Percentiles rank a stretch among this genome's conserved stretches.
phyloP scores from a whole-genome alignment of 1,139 yeast genomes.

The Scheffersomyces lignicola region DNA sequence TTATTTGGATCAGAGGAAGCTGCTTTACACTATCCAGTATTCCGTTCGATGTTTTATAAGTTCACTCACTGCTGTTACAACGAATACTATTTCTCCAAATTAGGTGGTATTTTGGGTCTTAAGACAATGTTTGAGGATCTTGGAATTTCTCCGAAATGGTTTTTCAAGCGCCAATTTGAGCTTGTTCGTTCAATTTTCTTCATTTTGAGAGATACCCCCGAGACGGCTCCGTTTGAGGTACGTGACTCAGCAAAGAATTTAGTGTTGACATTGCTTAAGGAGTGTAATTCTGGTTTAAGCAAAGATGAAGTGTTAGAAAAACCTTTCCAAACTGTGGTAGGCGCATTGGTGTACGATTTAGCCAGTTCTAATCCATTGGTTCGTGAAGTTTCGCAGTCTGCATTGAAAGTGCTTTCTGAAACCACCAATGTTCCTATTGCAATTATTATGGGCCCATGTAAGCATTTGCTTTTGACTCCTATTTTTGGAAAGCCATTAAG shows the following conservation, averaged over 20 bases:
- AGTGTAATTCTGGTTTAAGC: slow-evolving; percentile 61
- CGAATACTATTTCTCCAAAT: slow-evolving; percentile 78
- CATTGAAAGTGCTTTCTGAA: slow-evolving; percentile 67
- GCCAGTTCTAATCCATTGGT: slow-evolving; percentile 86
- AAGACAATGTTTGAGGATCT: slow-evolving; percentile 69
- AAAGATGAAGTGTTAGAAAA: slow-evolving; percentile 64
- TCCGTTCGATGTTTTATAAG: slow-evolving; percentile 74
- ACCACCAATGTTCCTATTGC: slow-evolving; percentile 70
- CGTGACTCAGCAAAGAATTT: slow-evolving; percentile 69
- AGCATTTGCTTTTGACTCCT: slow-evolving; percentile 80
- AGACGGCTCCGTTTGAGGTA: slow-evolving; percentile 82
- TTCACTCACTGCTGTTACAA: slow-evolving; percentile 91
- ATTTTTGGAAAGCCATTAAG: slow-evolving; percentile 95
- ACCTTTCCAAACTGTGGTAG: slow-evolving; percentile 81
- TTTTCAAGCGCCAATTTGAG: slow-evolving; percentile 77
- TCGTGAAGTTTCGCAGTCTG: slow-evolving; percentile 76
- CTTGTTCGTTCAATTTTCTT: slow-evolving; percentile 84
- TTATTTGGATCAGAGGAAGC: slow-evolving; percentile 69
- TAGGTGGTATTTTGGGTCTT: slow-evolving; percentile 88
- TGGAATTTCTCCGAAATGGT: slow-evolving; percentile 68
- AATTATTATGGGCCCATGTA: slow-evolving; percentile 78
- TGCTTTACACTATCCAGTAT: slow-evolving; percentile 70
- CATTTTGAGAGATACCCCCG: slow-evolving; percentile 86
- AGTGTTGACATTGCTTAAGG: slow-evolving; percentile 60
- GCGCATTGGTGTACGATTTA: slow-evolving; percentile 86